Evolutionary conservation across 2,329 filamentous ascomycete genomes (phyloP).

Genomic region (Colletotrichum zoysiae): DNA sequence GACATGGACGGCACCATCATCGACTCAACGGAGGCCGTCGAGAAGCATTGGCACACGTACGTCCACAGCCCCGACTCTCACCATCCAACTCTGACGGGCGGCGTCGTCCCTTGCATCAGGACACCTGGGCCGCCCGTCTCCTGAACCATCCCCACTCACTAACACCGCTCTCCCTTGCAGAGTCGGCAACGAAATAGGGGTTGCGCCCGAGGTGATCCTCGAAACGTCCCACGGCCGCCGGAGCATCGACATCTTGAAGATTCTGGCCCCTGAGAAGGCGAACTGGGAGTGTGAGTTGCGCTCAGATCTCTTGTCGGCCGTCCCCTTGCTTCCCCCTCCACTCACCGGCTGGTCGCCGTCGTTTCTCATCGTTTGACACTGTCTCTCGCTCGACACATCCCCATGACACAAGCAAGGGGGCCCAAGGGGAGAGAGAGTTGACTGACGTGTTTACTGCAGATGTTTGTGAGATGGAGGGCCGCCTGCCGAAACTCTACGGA

Average conservation of each 20-base stretch:
- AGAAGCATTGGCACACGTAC: slow-evolving; percentile 81
- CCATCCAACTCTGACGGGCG: slow-evolving; percentile 16
- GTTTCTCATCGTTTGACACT: not conserved
- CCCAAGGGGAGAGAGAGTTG: not conserved
- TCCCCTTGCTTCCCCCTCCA: slow-evolving; percentile 31
- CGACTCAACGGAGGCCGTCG: slow-evolving; percentile 81
- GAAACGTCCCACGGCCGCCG: slow-evolving; percentile 91
- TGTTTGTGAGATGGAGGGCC: slow-evolving; percentile 81
- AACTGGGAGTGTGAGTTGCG: slow-evolving; percentile 88
- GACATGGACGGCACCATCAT: slow-evolving; percentile 89
- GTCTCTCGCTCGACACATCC: not conserved
- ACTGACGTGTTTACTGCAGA: slow-evolving; percentile 63
- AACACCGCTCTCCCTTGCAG: slow-evolving; percentile 55
- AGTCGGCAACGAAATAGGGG: slow-evolving; percentile 85
- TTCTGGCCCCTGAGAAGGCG: slow-evolving; percentile 86
- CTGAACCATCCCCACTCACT: slow-evolving; percentile 39
- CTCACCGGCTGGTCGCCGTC: slow-evolving; percentile 1
- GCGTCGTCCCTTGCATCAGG: slow-evolving; percentile 24
- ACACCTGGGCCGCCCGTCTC: slow-evolving; percentile 1
- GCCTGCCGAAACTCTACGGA: slow-evolving; percentile 82
- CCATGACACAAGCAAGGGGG: slow-evolving; percentile 14
- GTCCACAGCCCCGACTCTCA: slow-evolving; percentile 44
- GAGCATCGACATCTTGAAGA: slow-evolving; percentile 85
- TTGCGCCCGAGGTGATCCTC: slow-evolving; percentile 86
- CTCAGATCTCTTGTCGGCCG: slow-evolving; percentile 17